phyloP scores from a whole-genome alignment of 441 rosid genomes.

The Populus hybrid region DNA sequence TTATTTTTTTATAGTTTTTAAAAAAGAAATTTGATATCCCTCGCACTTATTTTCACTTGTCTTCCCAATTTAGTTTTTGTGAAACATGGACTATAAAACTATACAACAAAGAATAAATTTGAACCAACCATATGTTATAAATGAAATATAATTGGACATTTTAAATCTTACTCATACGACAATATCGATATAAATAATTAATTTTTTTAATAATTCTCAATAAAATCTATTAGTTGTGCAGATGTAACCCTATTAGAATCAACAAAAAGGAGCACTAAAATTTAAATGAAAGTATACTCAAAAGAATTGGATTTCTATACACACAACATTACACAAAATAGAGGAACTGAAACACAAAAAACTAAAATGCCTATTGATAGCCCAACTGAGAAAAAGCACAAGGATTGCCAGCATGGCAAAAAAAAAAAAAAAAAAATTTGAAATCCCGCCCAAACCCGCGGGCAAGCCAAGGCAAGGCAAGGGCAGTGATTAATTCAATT shows the following conservation, averaged over 20 bases:
- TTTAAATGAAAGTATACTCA: neutral
- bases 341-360: too few relatives aligned
- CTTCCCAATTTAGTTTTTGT: neutral
- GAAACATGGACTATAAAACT: neutral
- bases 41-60: too few relatives aligned
- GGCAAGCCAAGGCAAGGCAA: neutral
- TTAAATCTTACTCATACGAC: too few relatives aligned
- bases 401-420: slow-evolving; percentile 36
- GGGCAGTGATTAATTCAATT: slow-evolving; percentile 2
- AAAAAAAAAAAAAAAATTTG: slow-evolving; percentile 11
- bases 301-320: neutral
- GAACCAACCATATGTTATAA: too few relatives aligned
- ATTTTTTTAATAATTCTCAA: neutral
- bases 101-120: too few relatives aligned
- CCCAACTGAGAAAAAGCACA: slow-evolving; percentile 14
- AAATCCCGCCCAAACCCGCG: slow-evolving; percentile 60
- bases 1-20: too few relatives aligned
- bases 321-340: neutral
- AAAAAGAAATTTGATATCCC: too few relatives aligned
- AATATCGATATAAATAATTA: too few relatives aligned
- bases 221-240: too few relatives aligned
- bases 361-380: neutral
- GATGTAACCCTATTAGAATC: neutral
- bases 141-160: too few relatives aligned
- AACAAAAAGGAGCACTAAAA: neutral